Base-by-base conservation (phyloP, 352 stramenopile species). In the Phytophthora europaea region DNA sequence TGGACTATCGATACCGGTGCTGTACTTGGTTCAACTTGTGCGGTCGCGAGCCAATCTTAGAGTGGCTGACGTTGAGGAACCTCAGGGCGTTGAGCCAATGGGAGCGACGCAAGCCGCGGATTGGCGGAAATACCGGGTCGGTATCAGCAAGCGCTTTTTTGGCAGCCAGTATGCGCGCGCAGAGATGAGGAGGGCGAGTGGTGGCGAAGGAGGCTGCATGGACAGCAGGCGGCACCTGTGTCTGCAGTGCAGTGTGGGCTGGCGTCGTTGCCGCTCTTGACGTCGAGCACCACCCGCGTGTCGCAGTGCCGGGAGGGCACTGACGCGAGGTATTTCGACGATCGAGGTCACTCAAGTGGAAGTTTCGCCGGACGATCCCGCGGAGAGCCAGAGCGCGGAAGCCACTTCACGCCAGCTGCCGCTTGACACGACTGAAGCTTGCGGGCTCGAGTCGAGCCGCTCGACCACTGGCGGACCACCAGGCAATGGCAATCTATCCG, bases 1-100 rank as follows among this genome's bases (percentile, higher is more conserved):
- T n/a, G n/a, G n/a, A 16, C 13, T 76, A n/a, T n/a, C 18, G 53
- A 28, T 38, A 12, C 33, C 4, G 15, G 6, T 23, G 6, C 8
- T 16, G n/a, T n/a, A n/a, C n/a, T n/a, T n/a, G 10, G 61, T 59
- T 71, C 59, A 71, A 75, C 61, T 57, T 73, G 65, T 68, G 71
- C 28, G 58, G 58, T 76, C 8, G 33, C 61, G 61, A 68, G 66
- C 50, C 51, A 75, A 78, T 69, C 23, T 66, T 28, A 23, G 13
- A 75, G 67, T 67, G 47, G 58, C 48, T 28, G 20, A 33, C 34
- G 40, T 36, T 33, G 23, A 45, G n/a, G n/a, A 56, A 3, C 4
- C 13, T 43, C 43, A 10, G 2, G 13, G 26, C 36, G 58, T 67
- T 67, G 6, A 26, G 33, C 55, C 54, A 74, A 65, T 67, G 38